Conservation (phyloP, 1,284 basidiomycete genomes). For the Apiotrichum sp. region DNA sequence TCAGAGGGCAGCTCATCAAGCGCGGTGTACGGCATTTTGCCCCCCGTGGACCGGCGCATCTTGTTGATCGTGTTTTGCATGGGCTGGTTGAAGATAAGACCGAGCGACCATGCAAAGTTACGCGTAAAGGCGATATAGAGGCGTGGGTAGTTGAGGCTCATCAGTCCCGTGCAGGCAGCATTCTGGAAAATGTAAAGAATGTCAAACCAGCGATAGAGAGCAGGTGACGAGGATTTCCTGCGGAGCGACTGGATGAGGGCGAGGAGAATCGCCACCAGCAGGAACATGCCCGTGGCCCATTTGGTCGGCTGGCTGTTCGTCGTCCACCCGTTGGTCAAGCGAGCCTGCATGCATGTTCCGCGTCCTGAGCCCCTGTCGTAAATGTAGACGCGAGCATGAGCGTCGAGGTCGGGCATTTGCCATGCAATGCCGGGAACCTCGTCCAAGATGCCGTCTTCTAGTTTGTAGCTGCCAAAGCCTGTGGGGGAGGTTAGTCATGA, state of each 20-base stretch:
- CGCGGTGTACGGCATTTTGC: constrained; percentile 59
- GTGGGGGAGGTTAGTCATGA: neutral
- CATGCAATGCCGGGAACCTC: constrained; percentile 75
- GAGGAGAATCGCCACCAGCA: constrained; percentile 61
- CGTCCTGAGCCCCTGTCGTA: constrained; percentile 62
- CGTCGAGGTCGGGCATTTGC: constrained; percentile 84
- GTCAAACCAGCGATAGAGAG: constrained; percentile 63
- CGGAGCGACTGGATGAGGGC: constrained; percentile 61
- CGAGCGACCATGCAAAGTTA: constrained; percentile 86
- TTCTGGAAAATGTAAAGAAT: constrained; percentile 74
- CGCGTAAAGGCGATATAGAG: constrained; percentile 71
- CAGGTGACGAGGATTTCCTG: constrained; percentile 46
- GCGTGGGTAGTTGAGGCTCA: constrained; percentile 79
- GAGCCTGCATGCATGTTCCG: constrained; percentile 84
- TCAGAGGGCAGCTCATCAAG: constrained; percentile 53
- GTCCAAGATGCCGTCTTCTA: constrained; percentile 54
- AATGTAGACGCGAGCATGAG: constrained; percentile 74
- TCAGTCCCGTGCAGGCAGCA: constrained; percentile 66
- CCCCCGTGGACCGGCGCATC: constrained; percentile 77
- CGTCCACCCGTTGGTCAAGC: constrained; percentile 84
- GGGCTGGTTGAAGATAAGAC: constrained; percentile 62
- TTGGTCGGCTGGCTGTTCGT: constrained; percentile 65
- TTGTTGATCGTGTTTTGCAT: constrained; percentile 73
- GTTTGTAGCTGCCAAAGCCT: constrained; percentile 62
- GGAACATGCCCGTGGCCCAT: constrained; percentile 68